Conservation (phyloP, 768 basidiomycete species). For the Auricularia cornea region DNA sequence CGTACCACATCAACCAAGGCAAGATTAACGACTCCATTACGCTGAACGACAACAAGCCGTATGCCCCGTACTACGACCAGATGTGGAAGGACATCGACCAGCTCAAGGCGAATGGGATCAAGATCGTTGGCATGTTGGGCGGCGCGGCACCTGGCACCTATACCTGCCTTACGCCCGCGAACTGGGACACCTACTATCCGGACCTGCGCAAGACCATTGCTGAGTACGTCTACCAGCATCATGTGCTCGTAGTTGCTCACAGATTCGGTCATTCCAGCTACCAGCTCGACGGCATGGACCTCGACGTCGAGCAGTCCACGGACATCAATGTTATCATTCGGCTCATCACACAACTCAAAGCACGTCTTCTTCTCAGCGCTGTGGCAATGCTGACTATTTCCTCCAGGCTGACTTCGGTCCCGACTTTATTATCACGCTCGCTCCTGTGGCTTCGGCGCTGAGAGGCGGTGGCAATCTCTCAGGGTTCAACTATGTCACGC, state of each 20-base stretch:
- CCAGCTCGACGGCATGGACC: not conserved
- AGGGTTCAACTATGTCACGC: not conserved
- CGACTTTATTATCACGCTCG: not conserved
- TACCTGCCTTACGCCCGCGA: not conserved
- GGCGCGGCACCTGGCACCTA: not conserved
- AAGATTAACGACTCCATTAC: not conserved
- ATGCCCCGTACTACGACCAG: not conserved
- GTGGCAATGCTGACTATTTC: not conserved
- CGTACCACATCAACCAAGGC: not conserved
- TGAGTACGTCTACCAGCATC: not conserved
- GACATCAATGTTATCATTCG: not conserved
- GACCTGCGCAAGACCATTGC: not conserved
- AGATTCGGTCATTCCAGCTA: not conserved
- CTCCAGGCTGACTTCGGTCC: not conserved
- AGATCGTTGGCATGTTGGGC: not conserved
- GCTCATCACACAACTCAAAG: not conserved
- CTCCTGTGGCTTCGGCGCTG: not conserved
- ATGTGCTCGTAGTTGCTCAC: not conserved
- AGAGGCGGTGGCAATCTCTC: not conserved
- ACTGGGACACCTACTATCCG: slow-evolving; percentile 1
- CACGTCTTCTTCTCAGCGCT: not conserved
- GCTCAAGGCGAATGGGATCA: not conserved
- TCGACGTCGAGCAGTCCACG: not conserved
- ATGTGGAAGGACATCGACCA: not conserved
- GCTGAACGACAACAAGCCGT: not conserved